Evolutionary conservation across 2,329 filamentous ascomycete genomes (phyloP), one percentile per base, ranked within the genome.

Genomic region (Microdochium trichocladiopsis): DNA sequence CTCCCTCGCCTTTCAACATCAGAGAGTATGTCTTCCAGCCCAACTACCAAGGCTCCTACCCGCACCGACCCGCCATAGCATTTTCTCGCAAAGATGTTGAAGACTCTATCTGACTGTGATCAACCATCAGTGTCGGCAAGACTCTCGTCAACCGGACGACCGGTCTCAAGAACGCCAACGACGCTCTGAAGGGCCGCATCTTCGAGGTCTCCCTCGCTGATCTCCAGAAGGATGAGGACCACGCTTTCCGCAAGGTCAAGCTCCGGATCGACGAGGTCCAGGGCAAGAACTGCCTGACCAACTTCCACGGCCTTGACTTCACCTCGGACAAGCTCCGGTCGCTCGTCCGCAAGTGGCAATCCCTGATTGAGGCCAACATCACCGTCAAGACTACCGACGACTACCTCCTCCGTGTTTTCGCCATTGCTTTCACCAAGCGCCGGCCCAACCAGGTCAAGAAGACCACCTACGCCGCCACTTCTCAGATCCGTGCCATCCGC

Each of bases 221-320:
- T 77, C 87, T 99, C 62, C 94, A 99, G 82, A 97, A 96, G 81
- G 94, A 99, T 74, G 94, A 99, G 83, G 94, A 97, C 79, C 94
- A 99, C 78, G 85, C 94, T 57, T 99, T 97, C 89, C 93, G 94
- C 80, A 99, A 99, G 85, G 83, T 99, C 74, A 96, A 95, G 84
- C 91, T 99, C 72, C 87, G 94, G 63, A 90, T 97, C 68, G 94
- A 99, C 72, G 94, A 99, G 80, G 86, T 99, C 60, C 94, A 99
- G 82, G 94, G 94, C 83, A 96, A 96, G 87, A 97, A 96, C 87
- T 97, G 94, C 82, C 80, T 99, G 77, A 97, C 94, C 83, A 96
- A 96, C 87, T 99, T 99, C 88, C 92, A 99, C 86, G 94, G 94
- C 67, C 86, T 99, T 74, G 94, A 99, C 81, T 97, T 99, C 88